Evolutionary conservation across 176 grass and related monocot genomes (phyloP), one percentile per base, ranked within the genome.

Genomic region (Aegilops tauschii): DNA sequence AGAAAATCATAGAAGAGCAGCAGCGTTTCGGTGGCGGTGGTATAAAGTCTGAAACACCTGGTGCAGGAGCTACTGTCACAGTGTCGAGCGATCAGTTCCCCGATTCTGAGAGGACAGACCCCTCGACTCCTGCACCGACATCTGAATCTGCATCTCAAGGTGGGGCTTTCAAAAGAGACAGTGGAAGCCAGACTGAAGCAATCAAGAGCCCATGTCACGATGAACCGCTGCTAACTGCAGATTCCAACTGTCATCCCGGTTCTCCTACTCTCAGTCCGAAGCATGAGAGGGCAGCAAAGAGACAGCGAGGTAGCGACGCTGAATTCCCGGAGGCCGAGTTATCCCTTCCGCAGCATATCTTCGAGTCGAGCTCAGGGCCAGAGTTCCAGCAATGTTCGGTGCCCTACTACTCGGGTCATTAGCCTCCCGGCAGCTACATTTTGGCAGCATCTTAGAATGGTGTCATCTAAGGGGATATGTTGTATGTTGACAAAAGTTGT

Each of bases 1-100:
- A 99, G 89, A 99, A 99, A 83, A 99, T 99, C 61, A 94, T 99
- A 5, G 97, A 99, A 83, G 94, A 99, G 87, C 97, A 99, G 69
- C 94, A 96, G 77, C 90, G 87, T 17, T 50, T 89, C 8, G 77
- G 84, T 44, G 94, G 87, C 11, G 77, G 84, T 44, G 94, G 87
- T 12, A 86, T 86, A 61, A 79, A 90, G 62, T 61, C 88, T 20
- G 93, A 92, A 82, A 89, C 78, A 37, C 86, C 88, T 40, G 73
- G 25, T 45, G 56, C 29, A 36, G 81, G 90, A 29, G 63, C 77
- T 65, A 65, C 47, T 79, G 83, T 79, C 21, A 76, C 80, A 37
- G 85, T 47, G 21, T 82, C 86, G 12, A 83, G 44, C 4, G 86
- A 86, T 56, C 91, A 87, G n/a, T 87, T 88, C 85, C 81, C 89